Base-by-base conservation (phyloP, 208 protist species). In the Trypanosoma melophagium region DNA sequence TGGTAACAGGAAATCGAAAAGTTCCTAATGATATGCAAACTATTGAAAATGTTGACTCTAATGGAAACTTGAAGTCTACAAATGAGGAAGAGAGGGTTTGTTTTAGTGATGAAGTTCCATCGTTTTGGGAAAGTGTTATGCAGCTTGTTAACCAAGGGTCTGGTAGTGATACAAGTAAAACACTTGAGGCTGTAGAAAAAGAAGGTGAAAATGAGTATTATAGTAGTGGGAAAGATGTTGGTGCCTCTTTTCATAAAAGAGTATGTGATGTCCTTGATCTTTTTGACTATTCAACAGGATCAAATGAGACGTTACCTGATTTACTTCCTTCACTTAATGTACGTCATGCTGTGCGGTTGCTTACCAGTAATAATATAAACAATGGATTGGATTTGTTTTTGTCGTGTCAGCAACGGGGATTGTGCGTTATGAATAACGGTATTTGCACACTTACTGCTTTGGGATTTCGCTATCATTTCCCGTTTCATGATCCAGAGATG, bases 381-480 rank as follows among this genome's bases (percentile, higher is more conserved):
- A 73, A 73, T 38, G 71, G 80, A 10, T 54, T 52, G 2, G 82
- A 90, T n/a, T 84, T 76, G 10, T 82, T 92, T 24, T 19, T 75
- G 0, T 47, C 24, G 0, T 76, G 86, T 61, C 64, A 79, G 28
- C 51, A 81, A 25, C 76, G 78, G 13, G 77, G 79, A 12, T 60
- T 95, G 2, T 84, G 90, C 19, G 31, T 62, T 19, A 10, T 89
- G 10, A 50, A 45, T 19, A 65, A 76, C 24, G 76, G 74, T 49
- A 56, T 74, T 0, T 86, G 75, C 42, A 77, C 74, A 47, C 83
- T 95, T 9, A 92, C 86, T 5, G 47, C 82, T 10, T 70, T 95
- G 0, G 86, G 89, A 9, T 95, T 88, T 47, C 82, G 80, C 12
- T 95, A 95, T 64, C 89, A 95, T 68, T 89, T 77, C 44, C 86